phyloP scores from a whole-genome alignment of 768 basidiomycete species.

The Gloeostereum incarnatum region DNA sequence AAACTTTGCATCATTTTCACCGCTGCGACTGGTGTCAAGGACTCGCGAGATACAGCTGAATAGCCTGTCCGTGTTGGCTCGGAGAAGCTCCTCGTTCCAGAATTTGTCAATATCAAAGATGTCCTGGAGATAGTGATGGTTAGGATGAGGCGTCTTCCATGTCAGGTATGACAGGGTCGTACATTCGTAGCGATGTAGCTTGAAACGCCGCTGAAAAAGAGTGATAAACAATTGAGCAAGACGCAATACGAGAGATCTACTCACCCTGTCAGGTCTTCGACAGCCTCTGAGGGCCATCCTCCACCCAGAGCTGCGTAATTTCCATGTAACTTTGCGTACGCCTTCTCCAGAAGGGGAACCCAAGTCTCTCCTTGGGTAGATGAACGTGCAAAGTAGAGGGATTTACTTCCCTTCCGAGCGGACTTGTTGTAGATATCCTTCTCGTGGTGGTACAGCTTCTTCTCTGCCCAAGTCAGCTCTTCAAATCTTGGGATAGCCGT shows the following conservation, averaged over 20 bases:
- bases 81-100: constrained; percentile 44
- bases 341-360: constrained; percentile 51
- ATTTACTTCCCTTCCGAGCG: constrained; percentile 36
- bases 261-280: constrained; percentile 51
- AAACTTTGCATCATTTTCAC: constrained; percentile 16
- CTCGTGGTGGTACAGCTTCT: constrained; percentile 39
- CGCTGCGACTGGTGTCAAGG: constrained; percentile 23
- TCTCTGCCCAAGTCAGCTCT: constrained; percentile 28
- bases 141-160: constrained; percentile 8
- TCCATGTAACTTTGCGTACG: constrained; percentile 48
- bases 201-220: constrained; percentile 28
- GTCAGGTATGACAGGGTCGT: constrained; percentile 1
- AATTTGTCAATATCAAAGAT: constrained; percentile 41
- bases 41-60: constrained; percentile 41
- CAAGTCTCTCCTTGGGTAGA: constrained; percentile 42
- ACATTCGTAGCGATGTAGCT: constrained; percentile 31
- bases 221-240: background rate
- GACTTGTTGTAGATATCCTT: constrained; percentile 33
- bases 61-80: constrained; percentile 39
- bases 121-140: constrained; percentile 1
- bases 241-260: constrained; percentile 2
- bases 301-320: constrained; percentile 19
- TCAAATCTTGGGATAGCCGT: constrained; percentile 44
- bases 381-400: constrained; percentile 40
- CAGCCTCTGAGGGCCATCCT: constrained; percentile 22